Conservation (phyloP, 2,329 filamentous ascomycete genomes). For the Aureobasidium sp. region DNA sequence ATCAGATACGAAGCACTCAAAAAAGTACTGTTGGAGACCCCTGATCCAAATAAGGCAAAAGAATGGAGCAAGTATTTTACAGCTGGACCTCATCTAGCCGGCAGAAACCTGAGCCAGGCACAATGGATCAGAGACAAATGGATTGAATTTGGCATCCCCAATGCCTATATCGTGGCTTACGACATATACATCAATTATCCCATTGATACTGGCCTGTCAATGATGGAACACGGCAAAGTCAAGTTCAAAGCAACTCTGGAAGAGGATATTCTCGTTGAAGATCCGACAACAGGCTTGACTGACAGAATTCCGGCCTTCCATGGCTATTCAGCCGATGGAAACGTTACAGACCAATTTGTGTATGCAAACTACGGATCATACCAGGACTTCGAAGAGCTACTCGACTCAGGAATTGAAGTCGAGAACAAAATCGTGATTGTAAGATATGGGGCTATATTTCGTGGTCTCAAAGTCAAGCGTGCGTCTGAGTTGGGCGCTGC, state of each 20-base stretch:
- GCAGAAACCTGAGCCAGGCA: slow-evolving; percentile 46
- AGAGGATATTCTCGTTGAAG: slow-evolving; percentile 78
- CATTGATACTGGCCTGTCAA: slow-evolving; percentile 39
- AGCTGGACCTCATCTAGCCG: slow-evolving; percentile 44
- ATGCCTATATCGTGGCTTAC: slow-evolving; percentile 42
- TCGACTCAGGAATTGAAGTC: slow-evolving; percentile 66
- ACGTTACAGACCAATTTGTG: slow-evolving; percentile 80
- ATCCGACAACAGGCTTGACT: slow-evolving; percentile 56
- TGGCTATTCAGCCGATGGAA: slow-evolving; percentile 86
- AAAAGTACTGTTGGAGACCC: slow-evolving; percentile 48
- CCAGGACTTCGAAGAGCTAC: slow-evolving; percentile 74
- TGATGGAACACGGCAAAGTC: slow-evolving; percentile 34
- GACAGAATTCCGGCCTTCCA: slow-evolving; percentile 55
- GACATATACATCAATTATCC: slow-evolving; percentile 49
- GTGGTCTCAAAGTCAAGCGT: slow-evolving; percentile 86
- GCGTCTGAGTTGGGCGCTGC: slow-evolving; percentile 86
- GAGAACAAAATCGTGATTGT: slow-evolving; percentile 80
- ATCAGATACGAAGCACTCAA: slow-evolving; percentile 50
- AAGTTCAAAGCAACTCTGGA: slow-evolving; percentile 57
- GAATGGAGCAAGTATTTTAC: slow-evolving; percentile 48
- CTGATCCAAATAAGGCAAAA: slow-evolving; percentile 44
- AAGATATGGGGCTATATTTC: slow-evolving; percentile 80
- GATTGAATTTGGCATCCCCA: slow-evolving; percentile 42
- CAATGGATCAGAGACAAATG: slow-evolving; percentile 45
- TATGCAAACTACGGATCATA: slow-evolving; percentile 90